A percentile compares a stretch with the other conserved stretches of the same genome.
These are phyloP conservation scores for Beauveria medogensis DNA, from an alignment of 2,329 filamentous ascomycete species.

Conservation along the genomic window DNA sequence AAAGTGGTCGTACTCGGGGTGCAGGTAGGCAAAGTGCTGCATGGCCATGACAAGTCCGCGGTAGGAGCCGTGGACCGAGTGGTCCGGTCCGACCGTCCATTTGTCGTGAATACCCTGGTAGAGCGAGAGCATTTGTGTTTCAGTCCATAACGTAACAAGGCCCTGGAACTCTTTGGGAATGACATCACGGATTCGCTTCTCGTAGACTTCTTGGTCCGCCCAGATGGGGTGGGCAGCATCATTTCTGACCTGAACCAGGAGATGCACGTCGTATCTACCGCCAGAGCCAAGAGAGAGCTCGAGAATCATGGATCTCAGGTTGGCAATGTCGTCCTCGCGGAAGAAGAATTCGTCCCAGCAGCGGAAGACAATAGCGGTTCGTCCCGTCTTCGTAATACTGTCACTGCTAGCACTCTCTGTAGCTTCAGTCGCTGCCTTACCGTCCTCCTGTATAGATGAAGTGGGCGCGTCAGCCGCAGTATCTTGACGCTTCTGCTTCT, in stretches of 20 bases:
- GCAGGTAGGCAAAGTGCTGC: conserved; percentile 82
- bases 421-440: neutral
- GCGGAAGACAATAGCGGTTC: conserved; percentile 73
- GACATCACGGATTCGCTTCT: conserved; percentile 56
- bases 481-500: conserved; percentile 12
- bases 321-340: conserved; percentile 71
- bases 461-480: conserved; percentile 7
- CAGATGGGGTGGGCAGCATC: conserved; percentile 69
- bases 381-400: conserved; percentile 28
- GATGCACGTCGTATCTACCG: conserved; percentile 78
- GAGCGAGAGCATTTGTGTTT: conserved; percentile 82
- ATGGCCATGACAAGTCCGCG: conserved; percentile 89
- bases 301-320: conserved; percentile 73
- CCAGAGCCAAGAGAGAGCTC: conserved; percentile 75
- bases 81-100: conserved; percentile 53
- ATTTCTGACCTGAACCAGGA: conserved; percentile 76
- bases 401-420: conserved; percentile 12
- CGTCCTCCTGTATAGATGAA: conserved; percentile 15
- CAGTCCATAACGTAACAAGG: conserved; percentile 87
- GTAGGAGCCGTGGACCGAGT: conserved; percentile 87
- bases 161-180: conserved; percentile 81
- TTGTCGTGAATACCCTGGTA: conserved; percentile 83
- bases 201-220: conserved; percentile 64
- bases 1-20: conserved; percentile 83
- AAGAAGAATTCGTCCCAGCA: conserved; percentile 77